phyloP scores from a whole-genome alignment of 805 yeast genomes.

The Yamadazyma takamatsuzukensis region DNA sequence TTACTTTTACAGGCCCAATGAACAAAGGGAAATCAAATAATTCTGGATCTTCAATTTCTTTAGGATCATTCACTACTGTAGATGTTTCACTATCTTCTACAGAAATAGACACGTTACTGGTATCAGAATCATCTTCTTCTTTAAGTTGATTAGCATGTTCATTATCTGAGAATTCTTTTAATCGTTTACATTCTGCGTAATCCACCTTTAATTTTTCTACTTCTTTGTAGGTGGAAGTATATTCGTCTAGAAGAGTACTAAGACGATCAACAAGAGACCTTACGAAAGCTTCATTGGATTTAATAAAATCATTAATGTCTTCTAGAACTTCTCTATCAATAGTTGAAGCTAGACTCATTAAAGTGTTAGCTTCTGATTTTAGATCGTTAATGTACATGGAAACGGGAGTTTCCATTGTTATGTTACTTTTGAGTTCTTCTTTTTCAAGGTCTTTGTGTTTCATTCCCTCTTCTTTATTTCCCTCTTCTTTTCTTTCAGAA shows the following conservation, averaged over 20 bases:
- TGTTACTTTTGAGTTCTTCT: too few species aligned
- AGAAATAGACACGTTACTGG: neutral
- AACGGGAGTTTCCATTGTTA: conserved; percentile 8
- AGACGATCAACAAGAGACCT: conserved; percentile 19
- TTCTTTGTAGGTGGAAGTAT: conserved; percentile 18
- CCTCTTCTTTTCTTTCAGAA: too few species aligned
- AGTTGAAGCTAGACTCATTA: conserved; percentile 24
- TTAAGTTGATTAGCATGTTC: conserved; percentile 6
- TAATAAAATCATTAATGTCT: conserved; percentile 31
- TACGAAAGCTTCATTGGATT: conserved; percentile 33
- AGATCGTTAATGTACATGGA: conserved; percentile 17
- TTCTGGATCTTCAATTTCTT: conserved; percentile 1
- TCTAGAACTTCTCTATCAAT: conserved; percentile 34
- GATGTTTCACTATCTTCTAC: conserved; percentile 3
- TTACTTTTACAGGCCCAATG: conserved; percentile 24
- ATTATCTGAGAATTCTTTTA: conserved; percentile 28
- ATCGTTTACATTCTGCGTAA: conserved; percentile 26
- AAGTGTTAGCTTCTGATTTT: conserved; percentile 19
- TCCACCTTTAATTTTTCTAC: conserved; percentile 28
- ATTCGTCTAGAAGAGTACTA: conserved; percentile 21
- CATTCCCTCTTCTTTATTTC: neutral
- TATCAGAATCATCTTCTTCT: conserved; percentile 1
- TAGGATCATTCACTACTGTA: conserved; percentile 2
- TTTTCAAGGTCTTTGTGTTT: too few species aligned
- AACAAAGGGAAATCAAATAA: conserved; percentile 26